Conservation (phyloP, 2,329 filamentous ascomycete genomes). For the Fusarium albosuccineum region DNA sequence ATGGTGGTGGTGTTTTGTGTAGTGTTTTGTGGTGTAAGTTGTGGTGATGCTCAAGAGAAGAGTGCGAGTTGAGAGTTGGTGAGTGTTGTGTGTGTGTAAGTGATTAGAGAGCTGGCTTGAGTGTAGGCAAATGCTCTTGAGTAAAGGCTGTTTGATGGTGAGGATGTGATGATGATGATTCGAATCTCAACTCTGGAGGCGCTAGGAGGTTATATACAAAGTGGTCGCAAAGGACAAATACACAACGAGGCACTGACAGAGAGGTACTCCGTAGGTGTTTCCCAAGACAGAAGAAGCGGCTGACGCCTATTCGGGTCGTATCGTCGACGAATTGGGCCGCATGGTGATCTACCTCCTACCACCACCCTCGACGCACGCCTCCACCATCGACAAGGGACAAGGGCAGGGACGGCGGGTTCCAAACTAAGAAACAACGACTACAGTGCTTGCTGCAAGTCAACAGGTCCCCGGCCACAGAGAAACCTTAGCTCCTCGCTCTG, state of each 20-base stretch:
- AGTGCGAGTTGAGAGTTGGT: conserved; percentile 10
- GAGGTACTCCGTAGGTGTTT: conserved; percentile 22
- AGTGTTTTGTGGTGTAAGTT: conserved; percentile 12
- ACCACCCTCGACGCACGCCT: not conserved
- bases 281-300: conserved; percentile 29
- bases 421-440: conserved; percentile 42
- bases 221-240: not conserved
- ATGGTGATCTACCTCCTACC: conserved; percentile 28
- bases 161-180: conserved; percentile 33
- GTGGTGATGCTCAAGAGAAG: not conserved
- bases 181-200: conserved; percentile 15
- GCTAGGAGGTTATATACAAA: conserved; percentile 36
- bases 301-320: conserved; percentile 35
- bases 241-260: conserved; percentile 19
- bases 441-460: conserved; percentile 3
- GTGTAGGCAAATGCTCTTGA: conserved; percentile 20
- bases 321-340: conserved; percentile 5
- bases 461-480: conserved; percentile 26
- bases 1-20: conserved; percentile 5
- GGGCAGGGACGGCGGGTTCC: conserved; percentile 17
- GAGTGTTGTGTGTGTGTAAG: conserved; percentile 10
- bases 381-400: not conserved
- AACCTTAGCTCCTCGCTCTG: conserved; percentile 27
- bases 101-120: conserved; percentile 8
- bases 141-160: conserved; percentile 23